Evolutionary conservation across 768 basidiomycete species (phyloP).

Genomic region (Tricholoma sp.): DNA sequence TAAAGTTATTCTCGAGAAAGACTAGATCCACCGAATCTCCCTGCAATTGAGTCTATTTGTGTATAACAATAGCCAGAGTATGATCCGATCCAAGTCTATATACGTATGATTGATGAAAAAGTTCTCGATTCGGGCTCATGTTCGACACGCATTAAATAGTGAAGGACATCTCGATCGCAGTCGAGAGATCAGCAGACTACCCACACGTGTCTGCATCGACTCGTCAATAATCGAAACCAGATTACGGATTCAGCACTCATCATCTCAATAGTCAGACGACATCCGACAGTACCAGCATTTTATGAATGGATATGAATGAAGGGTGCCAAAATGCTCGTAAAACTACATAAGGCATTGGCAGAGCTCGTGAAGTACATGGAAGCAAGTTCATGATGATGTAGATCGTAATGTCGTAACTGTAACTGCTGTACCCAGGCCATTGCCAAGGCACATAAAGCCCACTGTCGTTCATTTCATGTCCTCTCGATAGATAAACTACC

Average conservation of each 20-base stretch:
- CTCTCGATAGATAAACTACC: neutral
- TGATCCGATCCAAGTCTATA: no score
- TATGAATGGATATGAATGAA: neutral
- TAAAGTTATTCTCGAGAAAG: slow-evolving; percentile 6
- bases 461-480: neutral
- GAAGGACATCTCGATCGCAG: neutral
- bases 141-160: neutral
- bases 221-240: neutral
- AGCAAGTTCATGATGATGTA: neutral
- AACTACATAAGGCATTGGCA: neutral
- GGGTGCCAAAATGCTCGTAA: neutral
- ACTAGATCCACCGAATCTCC: neutral
- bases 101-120: neutral
- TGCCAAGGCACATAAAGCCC: neutral
- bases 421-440: neutral
- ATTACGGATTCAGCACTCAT: neutral
- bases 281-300: neutral
- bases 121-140: neutral
- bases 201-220: neutral
- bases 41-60: neutral
- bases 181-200: neutral
- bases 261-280: neutral
- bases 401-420: neutral
- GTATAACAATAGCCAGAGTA: no score
- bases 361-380: neutral